Percentiles rank a stretch among this genome's conserved stretches.
phyloP scores from a whole-genome alignment of 202 grass and related monocot species.

The Schoenoplectus triqueter region DNA sequence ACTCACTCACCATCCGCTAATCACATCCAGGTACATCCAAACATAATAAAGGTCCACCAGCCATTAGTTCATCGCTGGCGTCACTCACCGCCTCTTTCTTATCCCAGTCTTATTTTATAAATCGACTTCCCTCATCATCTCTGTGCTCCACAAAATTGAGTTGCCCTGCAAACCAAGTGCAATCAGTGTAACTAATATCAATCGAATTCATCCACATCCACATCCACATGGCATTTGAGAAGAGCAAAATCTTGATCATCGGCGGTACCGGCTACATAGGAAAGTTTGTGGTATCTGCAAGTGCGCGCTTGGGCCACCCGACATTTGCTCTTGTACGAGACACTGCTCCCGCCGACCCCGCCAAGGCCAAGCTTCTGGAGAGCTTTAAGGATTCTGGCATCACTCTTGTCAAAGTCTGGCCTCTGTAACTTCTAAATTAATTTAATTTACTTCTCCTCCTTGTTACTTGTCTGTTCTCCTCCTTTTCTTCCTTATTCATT shows the following conservation, averaged over 20 bases:
- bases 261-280: conserved; percentile 65
- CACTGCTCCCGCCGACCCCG: conserved; percentile 37
- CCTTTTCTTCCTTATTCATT: too few species aligned
- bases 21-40: too few species aligned
- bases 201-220: background rate
- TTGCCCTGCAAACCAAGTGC: background rate
- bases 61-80: too few species aligned
- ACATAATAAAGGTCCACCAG: too few species aligned
- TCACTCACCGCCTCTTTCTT: background rate
- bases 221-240: conserved; percentile 50
- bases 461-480: too few species aligned
- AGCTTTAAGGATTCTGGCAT: conserved; percentile 59
- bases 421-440: conserved; percentile 3
- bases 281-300: conserved; percentile 50
- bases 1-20: too few species aligned
- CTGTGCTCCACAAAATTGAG: background rate
- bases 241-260: conserved; percentile 63
- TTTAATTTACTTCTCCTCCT: background rate
- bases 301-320: conserved; percentile 56
- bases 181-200: background rate
- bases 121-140: background rate
- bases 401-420: conserved; percentile 49
- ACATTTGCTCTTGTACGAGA: conserved; percentile 55
- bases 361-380: conserved; percentile 54
- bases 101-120: background rate